Base-by-base conservation (phyloP, 78 protist species). In the Trichosphaerium sp. region DNA sequence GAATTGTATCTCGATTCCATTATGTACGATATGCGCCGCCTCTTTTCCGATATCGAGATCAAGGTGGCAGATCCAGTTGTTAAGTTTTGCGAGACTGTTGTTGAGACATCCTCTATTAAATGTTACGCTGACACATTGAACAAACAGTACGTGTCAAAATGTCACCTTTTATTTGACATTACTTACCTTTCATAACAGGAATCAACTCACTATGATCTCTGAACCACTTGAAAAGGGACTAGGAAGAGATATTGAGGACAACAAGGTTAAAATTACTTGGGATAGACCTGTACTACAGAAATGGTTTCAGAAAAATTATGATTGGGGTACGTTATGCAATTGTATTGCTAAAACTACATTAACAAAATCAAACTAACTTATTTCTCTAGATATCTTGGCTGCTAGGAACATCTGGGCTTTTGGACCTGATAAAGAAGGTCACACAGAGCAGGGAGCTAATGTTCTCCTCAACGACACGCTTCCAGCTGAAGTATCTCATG, bases 11-110 rank as follows among this genome's bases (percentile, higher is more conserved):
- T 97, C 23, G 99, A 97, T 65, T 89, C 95, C 60, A 86, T 80
- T 37, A 43, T 97, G 80, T 96, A 92, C 71, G 99, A 96, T 59
- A 75, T 97, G 32, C 62, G 99, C 4, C 25, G 78, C 28, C 43
- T 83, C 80, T 91, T 71, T 25, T 35, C 89, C 3, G 88, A 72
- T 18, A 66, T 93, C 28, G 98, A 94, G 56, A 80, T 97, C 69
- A 94, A 93, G 64, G 94, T 92, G 1, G 71, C 96, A 0, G 99
- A 97, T 65, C 99, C 99, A 8, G 84, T 86, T 11, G 95, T 92
- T 15, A 3, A 69, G 7, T 87, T 97, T 56, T 47, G 82, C 31
- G 99, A 97, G 70, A 95, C 99, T 1, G 95, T 94, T 23, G 79
- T 69, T 1, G 98, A 92, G 75, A 87, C 91, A 7, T 84, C 96